Base-by-base conservation (phyloP, 228 moss, liverwort and hornwort genomes). In the Sphagnum magellanicum region DNA sequence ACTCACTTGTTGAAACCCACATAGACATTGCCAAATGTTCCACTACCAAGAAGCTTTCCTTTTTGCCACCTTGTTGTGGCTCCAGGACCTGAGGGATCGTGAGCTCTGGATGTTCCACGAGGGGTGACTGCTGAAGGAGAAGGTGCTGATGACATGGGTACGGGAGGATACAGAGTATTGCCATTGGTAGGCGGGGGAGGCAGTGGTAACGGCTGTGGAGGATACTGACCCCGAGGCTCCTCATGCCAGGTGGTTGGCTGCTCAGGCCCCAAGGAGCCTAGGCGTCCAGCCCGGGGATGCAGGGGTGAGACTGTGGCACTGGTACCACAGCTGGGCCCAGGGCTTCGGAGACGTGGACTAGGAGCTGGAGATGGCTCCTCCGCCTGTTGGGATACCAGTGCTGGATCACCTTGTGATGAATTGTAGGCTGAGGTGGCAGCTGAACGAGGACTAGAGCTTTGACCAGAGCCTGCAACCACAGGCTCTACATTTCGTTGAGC, bases 1-100 rank as follows among this genome's bases (percentile, higher is more conserved):
- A 15, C 90, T 68, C 81, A 95, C 98, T 90, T 93, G 78, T 98
- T 98, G 50, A 98, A 98, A 65, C 91, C 98, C 53, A 93, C 91
- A 62, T 93, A 98, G 62, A 98, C 98, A 80, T 98, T 98, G 51
- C 98, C 98, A 59, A 98, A 98, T 10, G 93, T 98, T 71, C 98
- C 98, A 85, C 89, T 93, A 13, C 98, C 98, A 32, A 98, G 78
- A 59, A 90, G 84, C 76, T 89, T 93, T 68, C 98, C 98, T 70
- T 90, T 98, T 75, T 93, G 91, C 98, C 98, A 98, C 72, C 81
- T 83, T 10, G 91, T 90, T 9, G 85, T 85, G 62, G 68, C 72
- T 8, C 77, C 84, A 60, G 79, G 50, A 8, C 72, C 75, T 60
- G 81, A 73, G 6, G 70, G 69, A 67, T 81, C 83, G 6, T 81